A percentile compares a stretch with the other conserved stretches of the same genome.
These are phyloP conservation scores for Leptographium wingfieldii DNA, from an alignment of 2,329 filamentous ascomycete species.

Conservation along the genomic window DNA sequence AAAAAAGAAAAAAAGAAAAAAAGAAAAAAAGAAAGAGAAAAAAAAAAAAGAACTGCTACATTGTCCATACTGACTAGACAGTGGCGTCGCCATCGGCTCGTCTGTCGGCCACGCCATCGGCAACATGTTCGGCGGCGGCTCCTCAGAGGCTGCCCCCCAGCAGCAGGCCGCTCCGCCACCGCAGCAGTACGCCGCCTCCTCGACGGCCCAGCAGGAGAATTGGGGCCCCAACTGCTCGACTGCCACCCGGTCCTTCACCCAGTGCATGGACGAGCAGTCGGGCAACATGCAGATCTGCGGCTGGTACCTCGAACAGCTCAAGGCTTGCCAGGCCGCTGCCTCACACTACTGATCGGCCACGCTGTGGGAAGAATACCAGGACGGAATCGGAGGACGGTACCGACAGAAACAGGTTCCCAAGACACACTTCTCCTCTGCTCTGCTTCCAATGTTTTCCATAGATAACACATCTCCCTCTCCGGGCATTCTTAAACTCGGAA, in stretches of 20 bases:
- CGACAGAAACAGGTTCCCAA: background rate
- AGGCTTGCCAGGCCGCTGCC: constrained; percentile 72
- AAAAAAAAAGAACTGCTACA: background rate
- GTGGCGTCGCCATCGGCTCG: constrained; percentile 92
- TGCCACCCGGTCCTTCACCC: constrained; percentile 76
- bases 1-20: background rate
- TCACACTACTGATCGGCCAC: constrained; percentile 45
- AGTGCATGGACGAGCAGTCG: constrained; percentile 90
- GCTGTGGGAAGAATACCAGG: background rate
- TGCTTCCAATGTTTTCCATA: background rate
- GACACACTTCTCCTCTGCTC: background rate
- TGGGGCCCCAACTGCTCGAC: constrained; percentile 58
- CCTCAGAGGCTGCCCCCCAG: constrained; percentile 41
- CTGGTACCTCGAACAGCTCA: constrained; percentile 97
- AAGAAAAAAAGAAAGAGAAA: background rate
- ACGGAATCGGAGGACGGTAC: background rate
- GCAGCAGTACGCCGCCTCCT: constrained; percentile 22
- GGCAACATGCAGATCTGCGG: constrained; percentile 93
- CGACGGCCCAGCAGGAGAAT: constrained; percentile 35
- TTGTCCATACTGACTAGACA: constrained; percentile 23
- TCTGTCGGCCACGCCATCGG: constrained; percentile 92
- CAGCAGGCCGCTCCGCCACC: constrained; percentile 32
- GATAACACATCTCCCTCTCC: background rate
- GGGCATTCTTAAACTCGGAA: background rate
- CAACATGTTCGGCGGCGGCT: constrained; percentile 71